phyloP scores from a whole-genome alignment of 106 monocot species.

The Dendrobium catenatum region DNA sequence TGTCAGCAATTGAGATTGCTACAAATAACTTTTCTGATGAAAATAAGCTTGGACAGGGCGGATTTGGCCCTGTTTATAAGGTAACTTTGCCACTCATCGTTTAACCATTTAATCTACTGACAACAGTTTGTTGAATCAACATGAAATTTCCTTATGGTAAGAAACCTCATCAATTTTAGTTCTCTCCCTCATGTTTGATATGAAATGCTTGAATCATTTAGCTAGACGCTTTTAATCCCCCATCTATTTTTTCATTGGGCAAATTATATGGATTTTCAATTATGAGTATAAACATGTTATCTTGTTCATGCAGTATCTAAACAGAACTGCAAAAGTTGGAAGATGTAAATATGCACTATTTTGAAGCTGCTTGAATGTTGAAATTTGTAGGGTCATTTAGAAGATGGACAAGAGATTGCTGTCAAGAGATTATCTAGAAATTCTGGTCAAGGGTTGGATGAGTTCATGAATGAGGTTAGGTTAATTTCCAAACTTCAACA shows the following conservation, averaged over 20 bases:
- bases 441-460: slow-evolving; percentile 15
- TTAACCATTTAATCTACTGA: too few species aligned
- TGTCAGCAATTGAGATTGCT: slow-evolving; percentile 9
- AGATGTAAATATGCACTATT: not conserved
- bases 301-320: too few species aligned
- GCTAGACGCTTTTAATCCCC: too few species aligned
- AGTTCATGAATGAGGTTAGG: slow-evolving; percentile 26
- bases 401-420: slow-evolving; percentile 23
- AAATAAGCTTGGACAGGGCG: slow-evolving; percentile 25
- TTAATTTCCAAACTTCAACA: slow-evolving; percentile 29
- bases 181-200: too few species aligned
- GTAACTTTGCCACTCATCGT: not conserved
- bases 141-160: too few species aligned
- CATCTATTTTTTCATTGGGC: too few species aligned
- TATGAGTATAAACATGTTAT: too few species aligned
- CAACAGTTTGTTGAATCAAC: too few species aligned
- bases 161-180: too few species aligned
- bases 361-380: not conserved
- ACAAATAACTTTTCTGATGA: slow-evolving; percentile 16
- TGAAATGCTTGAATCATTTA: too few species aligned
- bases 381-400: slow-evolving; percentile 10
- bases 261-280: too few species aligned
- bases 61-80: slow-evolving; percentile 28
- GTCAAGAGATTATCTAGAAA: slow-evolving; percentile 24
- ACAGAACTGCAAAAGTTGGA: too few species aligned